Conservation (phyloP, 164 flowering plant species). For the Macadamia tetraphylla region DNA sequence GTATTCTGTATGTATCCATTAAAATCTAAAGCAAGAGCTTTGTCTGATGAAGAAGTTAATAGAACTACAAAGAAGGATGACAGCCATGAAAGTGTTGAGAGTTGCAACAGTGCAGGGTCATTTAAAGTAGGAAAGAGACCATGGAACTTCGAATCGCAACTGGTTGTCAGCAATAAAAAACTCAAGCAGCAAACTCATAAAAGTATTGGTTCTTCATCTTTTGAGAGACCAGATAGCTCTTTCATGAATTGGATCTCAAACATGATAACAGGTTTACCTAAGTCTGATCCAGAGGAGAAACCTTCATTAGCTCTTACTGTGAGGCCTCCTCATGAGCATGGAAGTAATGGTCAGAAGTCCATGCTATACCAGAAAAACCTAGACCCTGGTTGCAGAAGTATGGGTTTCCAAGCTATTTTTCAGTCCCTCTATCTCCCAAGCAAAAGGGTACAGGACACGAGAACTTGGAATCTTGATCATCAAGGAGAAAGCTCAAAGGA, state of each 20-base stretch:
- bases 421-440: constrained; percentile 47
- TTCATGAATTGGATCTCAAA: constrained; percentile 83
- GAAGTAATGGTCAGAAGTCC: constrained; percentile 19
- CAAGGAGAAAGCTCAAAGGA: constrained; percentile 23
- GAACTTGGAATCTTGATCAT: constrained; percentile 10
- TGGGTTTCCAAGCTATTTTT: constrained; percentile 60
- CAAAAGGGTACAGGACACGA: constrained; percentile 13
- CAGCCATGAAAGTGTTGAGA: constrained; percentile 76
- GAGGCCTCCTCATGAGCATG: constrained; percentile 19
- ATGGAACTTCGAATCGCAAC: constrained; percentile 34
- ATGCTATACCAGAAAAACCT: constrained; percentile 12
- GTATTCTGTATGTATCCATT: constrained; percentile 9
- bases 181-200: constrained; percentile 29
- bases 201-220: constrained; percentile 31
- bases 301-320: constrained; percentile 31
- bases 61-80: constrained; percentile 33
- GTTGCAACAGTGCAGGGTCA: constrained; percentile 54
- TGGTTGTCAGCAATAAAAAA: constrained; percentile 38
- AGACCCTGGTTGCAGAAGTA: constrained; percentile 20
- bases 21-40: constrained; percentile 44
- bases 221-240: constrained; percentile 44
- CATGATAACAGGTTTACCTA: constrained; percentile 56
- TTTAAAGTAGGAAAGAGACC: constrained; percentile 42
- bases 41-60: constrained; percentile 35
- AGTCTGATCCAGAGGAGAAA: constrained; percentile 24